phyloP scores from a whole-genome alignment of 768 basidiomycete genomes.

The Amanita subjunquillea region DNA sequence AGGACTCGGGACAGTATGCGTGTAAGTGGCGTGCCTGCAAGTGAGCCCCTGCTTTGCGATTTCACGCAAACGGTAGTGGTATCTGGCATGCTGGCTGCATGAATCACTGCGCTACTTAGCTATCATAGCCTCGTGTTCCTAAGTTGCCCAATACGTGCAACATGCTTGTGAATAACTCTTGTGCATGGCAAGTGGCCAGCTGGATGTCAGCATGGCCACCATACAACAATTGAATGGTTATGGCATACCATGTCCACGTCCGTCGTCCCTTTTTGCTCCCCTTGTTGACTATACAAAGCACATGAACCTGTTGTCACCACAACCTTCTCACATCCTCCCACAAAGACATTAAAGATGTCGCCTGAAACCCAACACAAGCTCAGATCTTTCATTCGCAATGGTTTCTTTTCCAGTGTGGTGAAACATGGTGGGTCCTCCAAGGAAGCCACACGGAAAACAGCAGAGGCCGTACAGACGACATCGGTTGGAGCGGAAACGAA shows the following conservation, averaged over 20 bases:
- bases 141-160: background rate
- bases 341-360: background rate
- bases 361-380: slow-evolving; percentile 3
- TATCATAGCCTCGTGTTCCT: too few relatives aligned
- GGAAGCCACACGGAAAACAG: background rate
- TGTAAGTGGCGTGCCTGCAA: too few relatives aligned
- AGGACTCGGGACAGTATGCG: too few relatives aligned
- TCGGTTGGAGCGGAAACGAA: background rate
- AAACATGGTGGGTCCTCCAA: background rate
- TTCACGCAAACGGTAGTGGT: too few relatives aligned
- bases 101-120: too few relatives aligned
- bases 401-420: background rate
- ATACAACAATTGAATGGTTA: background rate
- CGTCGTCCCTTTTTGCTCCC: background rate
- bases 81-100: background rate
- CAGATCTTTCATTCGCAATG: background rate
- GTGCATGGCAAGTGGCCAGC: background rate
- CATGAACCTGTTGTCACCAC: background rate
- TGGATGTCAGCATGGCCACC: background rate
- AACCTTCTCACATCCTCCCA: background rate
- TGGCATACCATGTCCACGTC: background rate
- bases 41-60: too few relatives aligned
- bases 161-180: background rate
- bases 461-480: background rate
- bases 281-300: background rate